phyloP scores from a whole-genome alignment of 441 rosid species.

The Populus hybrid region DNA sequence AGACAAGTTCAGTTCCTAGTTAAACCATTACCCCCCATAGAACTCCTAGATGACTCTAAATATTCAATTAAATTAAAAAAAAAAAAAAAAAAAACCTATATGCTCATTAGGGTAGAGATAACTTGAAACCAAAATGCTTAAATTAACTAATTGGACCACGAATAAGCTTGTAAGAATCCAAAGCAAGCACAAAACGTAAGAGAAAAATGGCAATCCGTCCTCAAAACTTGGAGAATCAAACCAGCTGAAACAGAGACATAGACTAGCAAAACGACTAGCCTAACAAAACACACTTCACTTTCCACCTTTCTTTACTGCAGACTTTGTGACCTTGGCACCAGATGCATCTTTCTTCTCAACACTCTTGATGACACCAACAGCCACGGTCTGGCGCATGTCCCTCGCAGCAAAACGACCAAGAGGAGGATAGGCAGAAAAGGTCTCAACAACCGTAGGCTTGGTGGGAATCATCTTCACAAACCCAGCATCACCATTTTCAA shows the following conservation, averaged over 20 bases:
- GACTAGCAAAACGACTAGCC: not conserved
- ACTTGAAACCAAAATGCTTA: not conserved
- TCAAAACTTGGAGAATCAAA: not conserved
- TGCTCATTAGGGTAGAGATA: not conserved
- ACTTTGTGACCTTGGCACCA: conserved; percentile 44
- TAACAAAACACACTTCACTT: conserved; percentile 19
- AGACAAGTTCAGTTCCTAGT: too few relatives aligned
- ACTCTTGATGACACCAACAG: conserved; percentile 44
- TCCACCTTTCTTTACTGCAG: conserved; percentile 43
- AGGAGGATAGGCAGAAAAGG: conserved; percentile 44
- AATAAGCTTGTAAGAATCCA: too few relatives aligned
- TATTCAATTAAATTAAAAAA: too few relatives aligned
- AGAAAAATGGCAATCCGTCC: not conserved
- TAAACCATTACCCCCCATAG: too few relatives aligned
- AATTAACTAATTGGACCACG: too few relatives aligned
- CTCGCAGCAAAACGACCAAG: conserved; percentile 44
- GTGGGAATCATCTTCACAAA: conserved; percentile 57
- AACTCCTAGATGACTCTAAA: too few relatives aligned
- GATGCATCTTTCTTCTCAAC: conserved; percentile 44
- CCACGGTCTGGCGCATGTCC: conserved; percentile 49
- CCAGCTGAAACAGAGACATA: not conserved
- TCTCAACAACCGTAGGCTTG: conserved; percentile 62
- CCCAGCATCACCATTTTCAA: conserved; percentile 65
- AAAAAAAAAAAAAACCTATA: not conserved
- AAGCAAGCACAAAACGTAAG: too few relatives aligned